These are phyloP conservation scores for Spathaspora sp. DNA, from an alignment of 805 yeast genomes.

Conservation along the genomic window DNA sequence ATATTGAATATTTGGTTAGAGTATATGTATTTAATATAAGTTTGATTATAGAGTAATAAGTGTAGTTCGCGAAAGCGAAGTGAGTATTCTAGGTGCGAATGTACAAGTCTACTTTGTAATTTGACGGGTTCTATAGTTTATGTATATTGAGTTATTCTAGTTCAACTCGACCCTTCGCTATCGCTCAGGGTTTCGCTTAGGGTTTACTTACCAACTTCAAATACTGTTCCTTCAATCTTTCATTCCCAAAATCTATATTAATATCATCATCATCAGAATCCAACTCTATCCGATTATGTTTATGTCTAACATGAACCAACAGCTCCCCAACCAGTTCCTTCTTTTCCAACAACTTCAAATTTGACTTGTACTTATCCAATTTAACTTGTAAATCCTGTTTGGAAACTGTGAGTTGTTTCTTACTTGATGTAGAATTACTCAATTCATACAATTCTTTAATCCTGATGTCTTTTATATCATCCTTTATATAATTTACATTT, in stretches of 20 bases:
- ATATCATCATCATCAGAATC: slow-evolving; percentile 20
- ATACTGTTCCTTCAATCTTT: slow-evolving; percentile 17
- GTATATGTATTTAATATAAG: no score
- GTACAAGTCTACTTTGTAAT: no score
- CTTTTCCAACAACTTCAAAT: slow-evolving; percentile 14
- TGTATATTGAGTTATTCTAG: no score
- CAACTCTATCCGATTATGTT: slow-evolving; percentile 1
- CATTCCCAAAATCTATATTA: slow-evolving; percentile 28
- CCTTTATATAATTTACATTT: slow-evolving; percentile 8
- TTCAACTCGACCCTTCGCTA: no score
- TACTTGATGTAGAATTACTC: slow-evolving; percentile 14
- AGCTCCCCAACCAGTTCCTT: slow-evolving; percentile 7
- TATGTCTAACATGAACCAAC: neutral
- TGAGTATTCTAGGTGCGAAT: no score
- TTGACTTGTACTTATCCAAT: slow-evolving; percentile 21
- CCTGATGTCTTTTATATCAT: slow-evolving; percentile 5
- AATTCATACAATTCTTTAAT: slow-evolving; percentile 21
- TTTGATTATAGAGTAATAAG: no score
- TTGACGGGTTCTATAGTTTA: no score
- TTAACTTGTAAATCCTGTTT: slow-evolving; percentile 13
- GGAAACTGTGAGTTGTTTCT: slow-evolving; percentile 14
- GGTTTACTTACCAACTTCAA: slow-evolving; percentile 1
- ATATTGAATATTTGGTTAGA: no score
- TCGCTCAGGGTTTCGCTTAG: no score
- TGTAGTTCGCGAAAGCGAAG: no score